Conservation (phyloP, 2,329 filamentous ascomycete species). For the Gliomastix tumulicola region DNA sequence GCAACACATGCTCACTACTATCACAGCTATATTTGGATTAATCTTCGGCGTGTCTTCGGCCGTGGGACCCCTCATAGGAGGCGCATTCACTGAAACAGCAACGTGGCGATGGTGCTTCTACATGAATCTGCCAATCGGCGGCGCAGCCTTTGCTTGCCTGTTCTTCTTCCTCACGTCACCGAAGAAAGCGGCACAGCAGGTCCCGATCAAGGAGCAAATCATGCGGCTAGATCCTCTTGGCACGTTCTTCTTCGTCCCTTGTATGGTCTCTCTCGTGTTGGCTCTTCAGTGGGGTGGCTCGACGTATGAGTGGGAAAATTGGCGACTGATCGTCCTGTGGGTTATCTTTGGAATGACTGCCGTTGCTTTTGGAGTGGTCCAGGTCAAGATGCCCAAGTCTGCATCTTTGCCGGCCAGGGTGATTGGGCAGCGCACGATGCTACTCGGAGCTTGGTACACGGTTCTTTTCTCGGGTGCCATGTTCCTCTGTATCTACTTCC, state of each 20-base stretch:
- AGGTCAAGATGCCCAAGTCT: conserved; percentile 19
- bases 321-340: conserved; percentile 22
- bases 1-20: conserved; percentile 6
- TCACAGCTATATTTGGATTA: conserved; percentile 40
- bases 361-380: conserved; percentile 26
- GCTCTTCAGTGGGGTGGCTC: conserved; percentile 35
- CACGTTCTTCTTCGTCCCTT: conserved; percentile 10
- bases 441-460: conserved; percentile 17
- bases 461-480: too few relatives aligned
- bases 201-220: conserved; percentile 5
- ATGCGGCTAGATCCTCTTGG: conserved; percentile 12
- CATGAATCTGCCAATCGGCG: conserved; percentile 14
- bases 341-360: conserved; percentile 24
- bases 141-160: conserved; percentile 9
- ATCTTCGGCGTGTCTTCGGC: conserved; percentile 25
- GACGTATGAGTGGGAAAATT: conserved; percentile 19
- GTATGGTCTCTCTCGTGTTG: conserved; percentile 30
- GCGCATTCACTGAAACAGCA: conserved; percentile 13
- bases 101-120: conserved; percentile 12
- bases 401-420: conserved; percentile 28
- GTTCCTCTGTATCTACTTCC: conserved; percentile 40
- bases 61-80: conserved; percentile 12
- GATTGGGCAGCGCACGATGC: conserved; percentile 25
- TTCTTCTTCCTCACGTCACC: conserved; percentile 6
- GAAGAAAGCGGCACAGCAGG: conserved; percentile 1